phyloP scores from a whole-genome alignment of 1,284 basidiomycete species.

The Cutaneotrichosporon arboriforme region DNA sequence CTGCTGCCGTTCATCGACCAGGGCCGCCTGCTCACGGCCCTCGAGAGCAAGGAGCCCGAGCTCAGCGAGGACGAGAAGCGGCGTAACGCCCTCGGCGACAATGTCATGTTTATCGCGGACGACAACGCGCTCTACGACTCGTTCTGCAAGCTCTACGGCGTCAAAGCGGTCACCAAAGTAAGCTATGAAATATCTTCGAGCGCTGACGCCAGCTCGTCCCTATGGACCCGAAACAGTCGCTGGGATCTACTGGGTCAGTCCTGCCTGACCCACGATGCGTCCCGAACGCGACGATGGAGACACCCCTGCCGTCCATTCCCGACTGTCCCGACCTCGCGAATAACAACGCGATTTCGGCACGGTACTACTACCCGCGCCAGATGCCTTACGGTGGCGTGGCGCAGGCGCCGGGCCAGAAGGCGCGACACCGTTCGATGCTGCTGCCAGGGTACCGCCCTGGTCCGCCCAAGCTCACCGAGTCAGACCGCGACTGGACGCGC shows the following conservation, averaged over 20 bases:
- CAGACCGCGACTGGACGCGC: conserved; percentile 66
- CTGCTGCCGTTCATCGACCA: conserved; percentile 94
- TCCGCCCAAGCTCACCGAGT: conserved; percentile 59
- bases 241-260: conserved; percentile 73
- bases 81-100: conserved; percentile 80
- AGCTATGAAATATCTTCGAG: no score
- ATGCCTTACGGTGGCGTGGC: neutral
- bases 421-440: conserved; percentile 78
- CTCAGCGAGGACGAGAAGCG: conserved; percentile 75
- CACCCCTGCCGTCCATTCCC: conserved; percentile 55
- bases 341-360: conserved; percentile 78
- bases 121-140: conserved; percentile 79
- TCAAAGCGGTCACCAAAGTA: conserved; percentile 60
- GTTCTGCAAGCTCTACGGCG: conserved; percentile 78
- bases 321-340: conserved; percentile 68
- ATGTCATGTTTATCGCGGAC: conserved; percentile 78
- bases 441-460: conserved; percentile 67
- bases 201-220: conserved; percentile 39
- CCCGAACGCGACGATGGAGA: conserved; percentile 83
- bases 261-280: conserved; percentile 81
- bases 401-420: conserved; percentile 53
- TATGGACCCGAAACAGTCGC: conserved; percentile 65
- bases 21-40: conserved; percentile 72
- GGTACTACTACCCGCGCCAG: conserved; percentile 77
- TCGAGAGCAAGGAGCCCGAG: conserved; percentile 65